Percentiles rank a stretch among this genome's conserved stretches.
These are phyloP conservation scores for Rhizopus microsporus DNA, from an alignment of 371 early-diverging fungal species.

Conservation along the genomic window DNA sequence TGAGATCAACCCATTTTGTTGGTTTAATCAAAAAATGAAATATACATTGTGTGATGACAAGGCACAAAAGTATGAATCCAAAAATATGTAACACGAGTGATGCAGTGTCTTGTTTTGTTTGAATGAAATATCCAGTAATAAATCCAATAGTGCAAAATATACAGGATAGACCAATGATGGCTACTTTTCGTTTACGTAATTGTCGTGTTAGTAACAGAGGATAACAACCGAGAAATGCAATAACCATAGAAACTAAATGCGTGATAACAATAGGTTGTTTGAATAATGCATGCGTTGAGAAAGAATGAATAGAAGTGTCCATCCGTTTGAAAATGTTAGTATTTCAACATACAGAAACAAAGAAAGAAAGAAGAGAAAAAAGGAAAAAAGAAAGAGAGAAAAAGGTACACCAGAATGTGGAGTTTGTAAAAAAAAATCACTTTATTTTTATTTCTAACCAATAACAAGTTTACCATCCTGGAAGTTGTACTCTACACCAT, in stretches of 20 bases:
- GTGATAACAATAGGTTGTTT: slow-evolving; percentile 43
- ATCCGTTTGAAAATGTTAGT: slow-evolving; percentile 12
- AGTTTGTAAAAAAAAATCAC: background rate
- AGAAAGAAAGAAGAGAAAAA: background rate
- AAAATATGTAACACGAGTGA: slow-evolving; percentile 11
- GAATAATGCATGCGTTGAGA: slow-evolving; percentile 42
- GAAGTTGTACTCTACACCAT: slow-evolving; percentile 47
- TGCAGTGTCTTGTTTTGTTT: slow-evolving; percentile 10
- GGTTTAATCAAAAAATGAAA: slow-evolving; percentile 8
- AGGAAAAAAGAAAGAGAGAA: background rate
- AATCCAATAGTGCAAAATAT: slow-evolving; percentile 33
- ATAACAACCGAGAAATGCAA: slow-evolving; percentile 42
- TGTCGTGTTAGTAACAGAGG: slow-evolving; percentile 41
- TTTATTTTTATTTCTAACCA: slow-evolving; percentile 40
- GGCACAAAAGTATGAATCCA: slow-evolving; percentile 13
- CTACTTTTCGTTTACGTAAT: slow-evolving; percentile 32
- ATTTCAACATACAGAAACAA: background rate
- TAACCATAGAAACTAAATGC: slow-evolving; percentile 38
- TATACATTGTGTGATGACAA: slow-evolving; percentile 14
- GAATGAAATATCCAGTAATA: slow-evolving; percentile 31
- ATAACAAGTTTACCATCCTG: slow-evolving; percentile 51
- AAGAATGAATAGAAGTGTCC: slow-evolving; percentile 35
- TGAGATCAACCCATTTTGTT: slow-evolving; percentile 29
- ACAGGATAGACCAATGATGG: slow-evolving; percentile 22
- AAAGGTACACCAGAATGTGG: slow-evolving; percentile 2